Evolutionary conservation across 108 stramenopile species (phyloP).

Genomic region (Seminavis robusta): DNA sequence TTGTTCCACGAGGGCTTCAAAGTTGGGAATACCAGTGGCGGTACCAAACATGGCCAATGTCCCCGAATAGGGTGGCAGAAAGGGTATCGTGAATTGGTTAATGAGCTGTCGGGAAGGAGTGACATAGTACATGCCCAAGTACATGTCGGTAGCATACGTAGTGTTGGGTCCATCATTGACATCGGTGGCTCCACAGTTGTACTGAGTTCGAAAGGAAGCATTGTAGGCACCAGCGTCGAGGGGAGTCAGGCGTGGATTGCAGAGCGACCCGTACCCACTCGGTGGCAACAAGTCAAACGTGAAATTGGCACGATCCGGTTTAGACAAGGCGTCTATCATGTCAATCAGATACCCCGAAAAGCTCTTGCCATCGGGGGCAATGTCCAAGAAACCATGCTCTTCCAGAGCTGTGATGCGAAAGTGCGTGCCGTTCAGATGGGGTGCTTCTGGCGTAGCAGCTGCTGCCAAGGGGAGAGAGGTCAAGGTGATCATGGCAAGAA

Average conservation of each 20-base stretch:
- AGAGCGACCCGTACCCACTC: slow-evolving; percentile 22
- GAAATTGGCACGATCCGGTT: slow-evolving; percentile 19
- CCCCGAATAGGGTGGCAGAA: slow-evolving; percentile 17
- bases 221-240: slow-evolving; percentile 4
- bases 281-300: slow-evolving; percentile 23
- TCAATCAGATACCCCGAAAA: slow-evolving; percentile 18
- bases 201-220: slow-evolving; percentile 14
- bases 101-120: slow-evolving; percentile 15
- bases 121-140: slow-evolving; percentile 24
- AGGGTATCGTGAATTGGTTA: slow-evolving; percentile 25
- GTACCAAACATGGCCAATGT: slow-evolving; percentile 27
- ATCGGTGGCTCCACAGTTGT: slow-evolving; percentile 25
- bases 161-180: slow-evolving; percentile 16
- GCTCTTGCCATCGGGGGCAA: background rate
- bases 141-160: slow-evolving; percentile 24
- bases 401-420: slow-evolving; percentile 25
- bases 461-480: too few relatives aligned
- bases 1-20: slow-evolving; percentile 17
- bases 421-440: slow-evolving; percentile 20
- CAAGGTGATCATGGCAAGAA: too few relatives aligned
- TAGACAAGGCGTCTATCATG: slow-evolving; percentile 12
- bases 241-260: slow-evolving; percentile 1
- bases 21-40: slow-evolving; percentile 4
- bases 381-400: slow-evolving; percentile 20
- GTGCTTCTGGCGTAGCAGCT: too few relatives aligned